Base-by-base conservation (phyloP, 306 rosid species). In the Adenanthera pavonina region DNA sequence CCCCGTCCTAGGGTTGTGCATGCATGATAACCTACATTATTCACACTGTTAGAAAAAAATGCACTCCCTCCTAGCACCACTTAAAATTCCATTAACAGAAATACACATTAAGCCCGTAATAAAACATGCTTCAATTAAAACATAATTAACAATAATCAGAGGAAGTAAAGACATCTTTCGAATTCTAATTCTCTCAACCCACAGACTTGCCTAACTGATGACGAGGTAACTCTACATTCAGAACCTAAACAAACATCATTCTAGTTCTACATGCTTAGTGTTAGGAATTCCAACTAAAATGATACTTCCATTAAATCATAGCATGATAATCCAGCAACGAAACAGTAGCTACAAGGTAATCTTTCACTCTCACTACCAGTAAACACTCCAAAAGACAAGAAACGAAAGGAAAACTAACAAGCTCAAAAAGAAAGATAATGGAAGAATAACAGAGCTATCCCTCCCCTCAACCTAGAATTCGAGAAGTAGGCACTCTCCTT, bases 21-120 rank as follows among this genome's bases (percentile, higher is more conserved):
- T 30, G 85, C 94, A 88, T 87, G 88, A 62, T 95, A 95, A 76
- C 98, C 99, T 95, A 91, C 87, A 88, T 84, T 76, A 59, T 87
- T 67, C 69, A 66, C 35, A 79, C 71, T 69, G 81, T 87, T 77
- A 88, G 82, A 87, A 72, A 72, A 82, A 66, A 60, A 66, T 66
- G 74, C 69, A 81, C 74, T 64, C 48, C 62, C 57, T 43, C 68
- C 72, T 67, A 14, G 40, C 30, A 36, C 67, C 67, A 38, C 76
- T 44, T 25, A 62, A 78, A 76, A 34, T 41, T 82, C 62, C 64
- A 86, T 61, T 2, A 43, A 25, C 44, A 68, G 33, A 69, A 73
- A 54, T 65, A 38, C 43, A 69, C 6, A 41, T 17, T 25, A 57
- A 52, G 74, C 38, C 81, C 57, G 52, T 38, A 46, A 57, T 19